These are phyloP conservation scores for Myxozyma geophila DNA, from an alignment of 805 yeast genomes.

Conservation along the genomic window DNA sequence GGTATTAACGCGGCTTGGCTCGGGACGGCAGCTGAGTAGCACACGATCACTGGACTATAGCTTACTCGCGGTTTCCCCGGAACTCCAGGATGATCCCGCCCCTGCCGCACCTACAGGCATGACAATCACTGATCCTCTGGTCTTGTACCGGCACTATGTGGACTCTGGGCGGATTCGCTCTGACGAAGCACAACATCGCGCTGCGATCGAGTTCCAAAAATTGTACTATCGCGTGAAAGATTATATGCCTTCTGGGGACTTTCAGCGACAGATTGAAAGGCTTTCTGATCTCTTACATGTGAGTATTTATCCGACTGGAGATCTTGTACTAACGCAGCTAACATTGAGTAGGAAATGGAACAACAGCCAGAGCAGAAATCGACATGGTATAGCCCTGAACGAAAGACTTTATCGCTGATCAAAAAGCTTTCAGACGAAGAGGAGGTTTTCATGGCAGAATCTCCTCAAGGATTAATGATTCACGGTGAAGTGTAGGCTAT, in stretches of 20 bases:
- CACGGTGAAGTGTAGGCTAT: conserved; percentile 41
- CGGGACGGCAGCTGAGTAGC: too few species aligned
- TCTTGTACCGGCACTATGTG: conserved; percentile 60
- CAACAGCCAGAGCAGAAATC: conserved; percentile 15
- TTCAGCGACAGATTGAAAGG: conserved; percentile 50
- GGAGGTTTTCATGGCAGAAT: conserved; percentile 55
- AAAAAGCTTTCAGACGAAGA: conserved; percentile 63
- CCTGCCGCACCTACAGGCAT: conserved; percentile 32
- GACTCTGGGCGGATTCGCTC: conserved; percentile 55
- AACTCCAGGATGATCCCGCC: neutral
- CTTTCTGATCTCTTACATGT: conserved; percentile 42
- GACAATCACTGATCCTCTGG: conserved; percentile 65
- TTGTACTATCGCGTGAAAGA: conserved; percentile 61
- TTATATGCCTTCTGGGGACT: conserved; percentile 60
- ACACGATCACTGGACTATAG: too few species aligned
- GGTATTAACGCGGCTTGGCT: too few species aligned
- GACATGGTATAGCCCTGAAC: conserved; percentile 20
- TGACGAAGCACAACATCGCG: conserved; percentile 66
- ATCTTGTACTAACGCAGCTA: too few species aligned
- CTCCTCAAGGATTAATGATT: conserved; percentile 71
- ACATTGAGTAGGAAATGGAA: conserved; percentile 1
- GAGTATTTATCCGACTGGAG: conserved; percentile 39
- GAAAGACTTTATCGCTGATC: conserved; percentile 49
- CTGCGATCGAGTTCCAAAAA: conserved; percentile 65
- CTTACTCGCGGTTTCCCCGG: too few species aligned